phyloP scores from a whole-genome alignment of 306 rosid genomes.

The Oxytropis ochrocephala region DNA sequence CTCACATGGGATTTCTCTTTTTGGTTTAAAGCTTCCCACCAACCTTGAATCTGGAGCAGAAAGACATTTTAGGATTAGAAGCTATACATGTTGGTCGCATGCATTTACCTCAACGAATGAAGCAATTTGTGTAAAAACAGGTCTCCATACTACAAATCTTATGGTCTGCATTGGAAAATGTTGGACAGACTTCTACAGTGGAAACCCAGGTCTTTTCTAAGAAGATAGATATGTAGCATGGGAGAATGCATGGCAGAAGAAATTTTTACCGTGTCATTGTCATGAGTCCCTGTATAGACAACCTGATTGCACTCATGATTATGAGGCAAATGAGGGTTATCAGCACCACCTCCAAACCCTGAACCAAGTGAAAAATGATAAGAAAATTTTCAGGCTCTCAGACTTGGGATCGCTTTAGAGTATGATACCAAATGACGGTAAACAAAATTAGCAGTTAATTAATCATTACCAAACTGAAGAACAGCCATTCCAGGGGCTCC shows the following conservation, averaged over 20 bases:
- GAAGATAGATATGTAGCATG: not conserved
- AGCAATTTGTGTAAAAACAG: not conserved
- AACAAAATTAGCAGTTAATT: conserved; percentile 15
- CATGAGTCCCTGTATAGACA: conserved; percentile 95
- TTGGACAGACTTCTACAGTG: not conserved
- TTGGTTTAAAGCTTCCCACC: conserved; percentile 84
- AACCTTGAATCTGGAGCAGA: conserved; percentile 58
- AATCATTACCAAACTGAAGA: conserved; percentile 80
- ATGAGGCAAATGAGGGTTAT: conserved; percentile 86
- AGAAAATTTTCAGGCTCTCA: not conserved
- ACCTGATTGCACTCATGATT: conserved; percentile 92
- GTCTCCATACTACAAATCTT: not conserved
- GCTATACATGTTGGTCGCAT: not conserved
- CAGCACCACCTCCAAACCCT: conserved; percentile 81
- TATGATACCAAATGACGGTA: not conserved
- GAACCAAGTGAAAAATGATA: conserved; percentile 2
- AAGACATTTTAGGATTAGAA: conserved; percentile 12
- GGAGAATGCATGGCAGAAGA: conserved; percentile 14
- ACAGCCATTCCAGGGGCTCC: conserved; percentile 99
- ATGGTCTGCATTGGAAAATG: not conserved
- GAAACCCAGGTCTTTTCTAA: not conserved
- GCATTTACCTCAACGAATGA: not conserved
- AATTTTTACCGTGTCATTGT: conserved; percentile 78
- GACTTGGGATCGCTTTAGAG: not conserved
- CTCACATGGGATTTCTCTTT: conserved; percentile 72